Base-by-base conservation (phyloP, 2,329 filamentous ascomycete genomes). In the Talaromyces sp. region DNA sequence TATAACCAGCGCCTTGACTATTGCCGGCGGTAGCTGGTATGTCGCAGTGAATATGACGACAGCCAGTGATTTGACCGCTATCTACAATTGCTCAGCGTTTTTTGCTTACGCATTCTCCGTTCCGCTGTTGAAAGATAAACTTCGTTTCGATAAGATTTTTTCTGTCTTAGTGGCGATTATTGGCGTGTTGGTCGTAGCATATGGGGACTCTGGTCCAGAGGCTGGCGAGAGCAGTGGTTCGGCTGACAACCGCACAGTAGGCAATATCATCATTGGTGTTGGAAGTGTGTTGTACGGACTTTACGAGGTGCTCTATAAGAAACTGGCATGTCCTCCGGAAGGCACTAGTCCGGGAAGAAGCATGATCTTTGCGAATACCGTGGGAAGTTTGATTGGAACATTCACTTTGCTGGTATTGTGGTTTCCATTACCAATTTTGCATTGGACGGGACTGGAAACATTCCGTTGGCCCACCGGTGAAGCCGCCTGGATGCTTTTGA, bases 11-110 rank as follows among this genome's bases (percentile, higher is more conserved):
- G 89, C 93, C 7, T 84, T 99, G 65, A 99, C 95, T 2, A 82
- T 98, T 45, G 95, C 94, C 0, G 95, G 95, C 31, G 87, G 93
- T 61, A 94, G 90, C 72, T 99, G 95, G 95, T 99, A 98, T 74
- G 84, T 98, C 41, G 94, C 95, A 17, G 94, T 99, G 66, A 91
- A 92, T 78, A 81, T 97, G 83, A 99, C 95, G 0, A 97, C 91
- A 3, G 90, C 95, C 2, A 93, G 90, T 69, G 95, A 99, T 77
- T 80, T 99, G 71, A 99, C 95, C 0, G 95, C 95, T 62, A 99
- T 99, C 72, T 99, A 99, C 85, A 99, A 99, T 80, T 99, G 95
- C 83, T 96, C 92, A 62, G 94, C 95, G 66, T 99, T 99, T 80
- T 99, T 99, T 77, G 95, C 95, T 58, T 99, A 99, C 75, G 94